phyloP scores from a whole-genome alignment of 306 rosid species.

The Vachellia collinsii region DNA sequence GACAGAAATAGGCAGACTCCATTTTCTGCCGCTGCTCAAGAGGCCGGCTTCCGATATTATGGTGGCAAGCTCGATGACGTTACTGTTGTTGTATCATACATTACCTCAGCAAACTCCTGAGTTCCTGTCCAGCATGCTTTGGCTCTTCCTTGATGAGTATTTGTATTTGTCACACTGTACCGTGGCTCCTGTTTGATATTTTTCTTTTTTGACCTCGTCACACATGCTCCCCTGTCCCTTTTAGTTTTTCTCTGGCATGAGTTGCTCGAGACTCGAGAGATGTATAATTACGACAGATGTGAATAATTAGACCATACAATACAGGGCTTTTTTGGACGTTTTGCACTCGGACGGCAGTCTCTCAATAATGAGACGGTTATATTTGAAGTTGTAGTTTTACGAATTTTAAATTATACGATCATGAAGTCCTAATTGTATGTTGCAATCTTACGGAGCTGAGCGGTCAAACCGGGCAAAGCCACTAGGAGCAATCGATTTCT shows the following conservation, averaged over 20 bases:
- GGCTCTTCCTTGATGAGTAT: neutral
- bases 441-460: no score
- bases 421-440: no score
- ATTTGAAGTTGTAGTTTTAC: neutral
- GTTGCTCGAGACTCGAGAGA: neutral
- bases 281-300: neutral
- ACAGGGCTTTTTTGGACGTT: neutral
- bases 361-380: neutral
- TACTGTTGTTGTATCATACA: conserved; percentile 87
- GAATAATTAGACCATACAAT: neutral
- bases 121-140: neutral
- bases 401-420: neutral
- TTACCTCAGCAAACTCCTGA: conserved; percentile 35
- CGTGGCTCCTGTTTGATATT: neutral
- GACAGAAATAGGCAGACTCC: conserved; percentile 92
- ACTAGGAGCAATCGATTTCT: no score
- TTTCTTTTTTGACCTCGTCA: neutral
- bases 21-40: conserved; percentile 95
- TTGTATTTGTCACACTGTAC: neutral
- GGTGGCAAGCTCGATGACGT: conserved; percentile 98
- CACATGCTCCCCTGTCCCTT: no score
- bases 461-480: no score
- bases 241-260: neutral
- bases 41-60: conserved; percentile 87
- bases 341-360: neutral